Evolutionary conservation across 2,329 filamentous ascomycete species (phyloP).

Genomic region (Verticillium dahliae): DNA sequence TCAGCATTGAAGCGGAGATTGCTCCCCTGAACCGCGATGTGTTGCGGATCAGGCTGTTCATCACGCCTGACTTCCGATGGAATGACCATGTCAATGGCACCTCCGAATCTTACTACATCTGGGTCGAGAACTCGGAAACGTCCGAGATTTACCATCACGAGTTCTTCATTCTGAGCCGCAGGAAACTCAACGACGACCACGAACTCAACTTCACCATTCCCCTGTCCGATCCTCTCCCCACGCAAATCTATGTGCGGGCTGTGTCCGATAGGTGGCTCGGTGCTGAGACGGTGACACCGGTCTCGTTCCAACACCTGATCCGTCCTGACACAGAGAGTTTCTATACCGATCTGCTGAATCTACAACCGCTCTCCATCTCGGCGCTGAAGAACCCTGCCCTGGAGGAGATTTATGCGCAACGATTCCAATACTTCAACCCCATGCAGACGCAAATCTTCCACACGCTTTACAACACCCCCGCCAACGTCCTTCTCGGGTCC

Average conservation of each 20-base stretch:
- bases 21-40: constrained; percentile 94
- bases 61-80: constrained; percentile 90
- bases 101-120: constrained; percentile 96
- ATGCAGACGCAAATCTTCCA: constrained; percentile 99
- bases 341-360: constrained; percentile 86
- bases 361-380: constrained; percentile 82
- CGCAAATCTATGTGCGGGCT: constrained; percentile 91
- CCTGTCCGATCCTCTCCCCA: constrained; percentile 83
- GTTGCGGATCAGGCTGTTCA: constrained; percentile 76
- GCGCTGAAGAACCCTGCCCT: constrained; percentile 81
- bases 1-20: constrained; percentile 88
- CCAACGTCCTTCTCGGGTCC: constrained; percentile 90
- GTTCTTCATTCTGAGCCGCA: constrained; percentile 86
- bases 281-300: constrained; percentile 88
- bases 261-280: constrained; percentile 96
- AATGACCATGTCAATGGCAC: constrained; percentile 90
- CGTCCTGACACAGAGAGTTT: constrained; percentile 95
- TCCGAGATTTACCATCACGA: constrained; percentile 98
- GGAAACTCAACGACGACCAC: constrained; percentile 91
- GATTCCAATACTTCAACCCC: constrained; percentile 96
- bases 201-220: constrained; percentile 98
- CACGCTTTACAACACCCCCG: constrained; percentile 83
- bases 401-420: constrained; percentile 80
- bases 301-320: constrained; percentile 97
- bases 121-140: constrained; percentile 97